Percentiles rank a stretch among this genome's conserved stretches.
Evolutionary conservation across 768 basidiomycete genomes (phyloP).

Genomic region (Pleurotus tuoliensis): DNA sequence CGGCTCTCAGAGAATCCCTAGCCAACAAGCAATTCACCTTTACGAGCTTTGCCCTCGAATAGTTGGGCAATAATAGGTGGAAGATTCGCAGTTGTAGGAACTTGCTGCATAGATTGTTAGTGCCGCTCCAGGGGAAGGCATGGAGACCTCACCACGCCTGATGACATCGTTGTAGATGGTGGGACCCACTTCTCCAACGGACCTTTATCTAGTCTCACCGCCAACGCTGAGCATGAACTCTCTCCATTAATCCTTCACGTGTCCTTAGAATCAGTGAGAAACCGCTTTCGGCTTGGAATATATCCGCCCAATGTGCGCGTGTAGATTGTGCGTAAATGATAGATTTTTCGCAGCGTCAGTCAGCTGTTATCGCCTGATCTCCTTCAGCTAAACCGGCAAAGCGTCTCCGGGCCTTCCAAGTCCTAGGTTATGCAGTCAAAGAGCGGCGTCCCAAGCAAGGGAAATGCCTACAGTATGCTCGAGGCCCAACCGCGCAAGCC

Average conservation of each 20-base stretch:
- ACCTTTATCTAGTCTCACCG: background rate
- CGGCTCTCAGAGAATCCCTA: background rate
- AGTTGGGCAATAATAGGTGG: slow-evolving; percentile 46
- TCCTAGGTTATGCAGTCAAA: no score
- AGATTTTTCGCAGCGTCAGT: background rate
- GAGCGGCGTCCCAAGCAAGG: no score
- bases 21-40: slow-evolving; percentile 35
- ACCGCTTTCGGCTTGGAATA: background rate
- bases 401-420: no score
- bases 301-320: background rate
- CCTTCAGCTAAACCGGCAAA: no score
- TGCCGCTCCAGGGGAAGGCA: background rate
- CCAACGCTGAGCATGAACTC: background rate
- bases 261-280: background rate
- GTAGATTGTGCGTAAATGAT: background rate
- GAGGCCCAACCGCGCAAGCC: no score
- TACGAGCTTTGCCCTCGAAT: slow-evolving; percentile 64
- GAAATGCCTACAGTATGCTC: no score
- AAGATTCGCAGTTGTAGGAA: slow-evolving; percentile 29
- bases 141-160: background rate
- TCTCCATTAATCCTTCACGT: background rate
- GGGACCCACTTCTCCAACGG: background rate
- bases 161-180: background rate
- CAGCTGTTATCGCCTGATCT: background rate
- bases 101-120: background rate